Conservation (phyloP, 1,284 basidiomycete genomes). For the Cutaneotrichosporon sp. region DNA sequence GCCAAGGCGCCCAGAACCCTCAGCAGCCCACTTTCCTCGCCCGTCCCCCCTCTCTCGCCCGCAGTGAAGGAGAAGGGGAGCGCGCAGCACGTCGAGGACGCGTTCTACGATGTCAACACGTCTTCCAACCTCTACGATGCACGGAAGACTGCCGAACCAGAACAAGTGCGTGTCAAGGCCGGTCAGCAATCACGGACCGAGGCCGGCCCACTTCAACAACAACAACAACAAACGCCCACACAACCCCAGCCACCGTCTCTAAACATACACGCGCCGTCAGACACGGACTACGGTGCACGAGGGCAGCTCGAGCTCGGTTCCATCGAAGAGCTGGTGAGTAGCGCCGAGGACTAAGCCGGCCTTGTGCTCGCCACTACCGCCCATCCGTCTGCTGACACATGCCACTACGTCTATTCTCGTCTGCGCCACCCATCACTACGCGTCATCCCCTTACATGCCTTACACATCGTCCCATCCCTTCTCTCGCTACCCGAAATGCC, state of each 20-base stretch:
- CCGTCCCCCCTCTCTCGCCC: background rate
- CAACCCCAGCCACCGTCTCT: background rate
- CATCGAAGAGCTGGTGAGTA: constrained; percentile 15
- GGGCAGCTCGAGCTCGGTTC: constrained; percentile 10
- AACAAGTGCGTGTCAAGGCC: background rate
- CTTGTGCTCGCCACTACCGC: background rate
- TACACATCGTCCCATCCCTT: background rate
- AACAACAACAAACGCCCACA: background rate
- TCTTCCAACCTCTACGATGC: too few relatives aligned
- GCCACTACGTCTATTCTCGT: background rate
- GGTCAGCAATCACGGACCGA: background rate
- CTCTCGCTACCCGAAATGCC: background rate
- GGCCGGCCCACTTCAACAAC: background rate
- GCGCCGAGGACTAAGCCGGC: background rate
- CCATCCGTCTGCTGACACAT: constrained; percentile 1
- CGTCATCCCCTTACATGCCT: too few relatives aligned
- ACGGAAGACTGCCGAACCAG: too few relatives aligned
- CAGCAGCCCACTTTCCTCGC: too few relatives aligned
- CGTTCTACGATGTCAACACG: background rate
- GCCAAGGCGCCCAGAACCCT: background rate
- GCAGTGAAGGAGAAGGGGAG: background rate
- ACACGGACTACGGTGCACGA: constrained; percentile 12
- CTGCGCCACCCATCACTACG: background rate
- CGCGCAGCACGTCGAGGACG: background rate
- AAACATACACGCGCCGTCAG: background rate